These are phyloP conservation scores for Tylopilus plumbeoviolaceoides DNA, from an alignment of 768 basidiomycete genomes.

Conservation along the genomic window DNA sequence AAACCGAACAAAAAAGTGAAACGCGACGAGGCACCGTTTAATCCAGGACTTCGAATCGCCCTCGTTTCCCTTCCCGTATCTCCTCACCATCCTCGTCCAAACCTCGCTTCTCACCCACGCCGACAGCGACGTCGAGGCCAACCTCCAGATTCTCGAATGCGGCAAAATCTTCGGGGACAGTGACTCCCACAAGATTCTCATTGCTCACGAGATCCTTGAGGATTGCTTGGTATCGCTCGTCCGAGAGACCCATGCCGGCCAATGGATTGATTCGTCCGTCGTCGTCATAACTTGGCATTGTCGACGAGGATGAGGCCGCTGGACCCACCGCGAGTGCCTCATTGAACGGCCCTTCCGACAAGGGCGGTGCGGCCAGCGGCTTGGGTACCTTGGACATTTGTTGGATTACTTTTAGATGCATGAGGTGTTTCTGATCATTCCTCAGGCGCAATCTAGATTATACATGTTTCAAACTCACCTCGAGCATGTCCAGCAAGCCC, in stretches of 20 bases:
- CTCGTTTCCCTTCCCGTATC: conserved; percentile 48
- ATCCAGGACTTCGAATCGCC: conserved; percentile 59
- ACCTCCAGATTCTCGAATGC: conserved; percentile 17
- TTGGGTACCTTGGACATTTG: conserved; percentile 60
- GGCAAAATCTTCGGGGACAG: conserved; percentile 26
- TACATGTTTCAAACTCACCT: conserved; percentile 41
- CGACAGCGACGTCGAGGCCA: conserved; percentile 11
- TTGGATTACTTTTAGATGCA: conserved; percentile 83
- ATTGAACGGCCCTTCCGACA: conserved; percentile 50
- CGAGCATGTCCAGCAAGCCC: conserved; percentile 86
- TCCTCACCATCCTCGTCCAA: conserved; percentile 37
- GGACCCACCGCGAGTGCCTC: conserved; percentile 49
- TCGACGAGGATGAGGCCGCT: conserved; percentile 15
- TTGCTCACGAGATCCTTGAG: conserved; percentile 68
- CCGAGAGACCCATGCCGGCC: conserved; percentile 81
- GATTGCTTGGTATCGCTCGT: conserved; percentile 83
- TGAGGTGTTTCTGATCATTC: conserved; percentile 67
- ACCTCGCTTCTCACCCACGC: conserved; percentile 34
- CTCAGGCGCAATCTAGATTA: background rate
- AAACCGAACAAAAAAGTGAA: background rate
- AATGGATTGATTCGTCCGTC: conserved; percentile 75
- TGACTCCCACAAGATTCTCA: conserved; percentile 51
- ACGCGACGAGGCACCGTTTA: conserved; percentile 25
- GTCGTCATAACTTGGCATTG: conserved; percentile 30
- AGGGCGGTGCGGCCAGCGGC: conserved; percentile 61